These are phyloP conservation scores for Eudorina sp. DNA, from an alignment of 139 green algal genomes.

Conservation along the genomic window DNA sequence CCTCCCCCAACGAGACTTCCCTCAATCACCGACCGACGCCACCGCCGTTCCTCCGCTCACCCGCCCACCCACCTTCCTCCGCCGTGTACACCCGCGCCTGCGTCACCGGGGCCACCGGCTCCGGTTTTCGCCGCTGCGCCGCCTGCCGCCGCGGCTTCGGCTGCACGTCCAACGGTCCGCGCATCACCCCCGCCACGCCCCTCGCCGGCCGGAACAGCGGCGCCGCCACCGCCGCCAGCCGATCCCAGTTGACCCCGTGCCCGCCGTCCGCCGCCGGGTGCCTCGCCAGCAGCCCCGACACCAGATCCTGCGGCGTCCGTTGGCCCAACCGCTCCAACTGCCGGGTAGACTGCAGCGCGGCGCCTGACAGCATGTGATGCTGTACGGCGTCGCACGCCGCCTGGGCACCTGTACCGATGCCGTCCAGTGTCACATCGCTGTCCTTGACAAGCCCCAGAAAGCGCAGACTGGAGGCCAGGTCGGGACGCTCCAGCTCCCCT, in stretches of 20 bases:
- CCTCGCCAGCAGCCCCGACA: not conserved
- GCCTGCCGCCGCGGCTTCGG: not conserved
- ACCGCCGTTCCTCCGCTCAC: not conserved
- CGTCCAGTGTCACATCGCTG: not conserved
- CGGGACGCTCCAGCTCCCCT: not conserved
- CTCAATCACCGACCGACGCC: too few species aligned
- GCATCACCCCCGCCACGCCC: not conserved
- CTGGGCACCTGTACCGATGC: not conserved
- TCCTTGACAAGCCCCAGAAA: not conserved
- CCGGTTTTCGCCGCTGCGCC: constrained; percentile 10
- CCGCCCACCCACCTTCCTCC: not conserved
- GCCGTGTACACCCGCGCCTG: not conserved
- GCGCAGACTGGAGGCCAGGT: not conserved
- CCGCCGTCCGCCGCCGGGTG: not conserved
- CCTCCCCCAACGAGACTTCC: too few species aligned
- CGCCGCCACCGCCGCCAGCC: not conserved
- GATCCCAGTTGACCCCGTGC: not conserved
- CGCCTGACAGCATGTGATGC: not conserved
- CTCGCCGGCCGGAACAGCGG: not conserved
- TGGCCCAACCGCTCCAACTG: not conserved
- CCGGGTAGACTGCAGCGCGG: not conserved
- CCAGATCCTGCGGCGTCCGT: not conserved
- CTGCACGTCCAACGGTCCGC: not conserved
- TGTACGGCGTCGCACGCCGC: constrained; percentile 17
- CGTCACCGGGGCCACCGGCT: not conserved